Conservation (phyloP, 164 flowering plant species). For the Chimonanthus salicifolius region DNA sequence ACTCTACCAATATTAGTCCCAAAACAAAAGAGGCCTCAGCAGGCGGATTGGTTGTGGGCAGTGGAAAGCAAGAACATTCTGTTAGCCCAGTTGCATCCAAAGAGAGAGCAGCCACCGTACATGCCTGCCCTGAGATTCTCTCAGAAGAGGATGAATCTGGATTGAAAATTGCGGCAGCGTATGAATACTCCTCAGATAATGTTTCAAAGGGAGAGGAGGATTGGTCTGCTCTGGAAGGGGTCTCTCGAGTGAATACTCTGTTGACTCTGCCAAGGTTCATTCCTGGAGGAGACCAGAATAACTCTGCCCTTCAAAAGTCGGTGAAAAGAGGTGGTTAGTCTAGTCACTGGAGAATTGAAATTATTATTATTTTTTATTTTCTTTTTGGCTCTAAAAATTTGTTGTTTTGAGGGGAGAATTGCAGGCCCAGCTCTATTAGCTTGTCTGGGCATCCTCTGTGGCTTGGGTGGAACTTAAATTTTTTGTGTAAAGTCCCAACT, state of each 20-base stretch:
- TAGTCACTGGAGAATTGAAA: not conserved
- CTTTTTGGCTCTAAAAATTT: not conserved
- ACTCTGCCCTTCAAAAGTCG: conserved; percentile 23
- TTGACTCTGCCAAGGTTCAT: conserved; percentile 73
- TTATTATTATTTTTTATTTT: not conserved
- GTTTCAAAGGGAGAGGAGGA: conserved; percentile 30
- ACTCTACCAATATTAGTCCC: not conserved
- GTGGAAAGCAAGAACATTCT: conserved; percentile 22
- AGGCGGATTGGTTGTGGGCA: conserved; percentile 8
- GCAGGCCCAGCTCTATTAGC: conserved; percentile 52
- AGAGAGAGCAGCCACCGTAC: conserved; percentile 38
- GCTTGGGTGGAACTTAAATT: not conserved
- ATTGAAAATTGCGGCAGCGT: conserved; percentile 6
- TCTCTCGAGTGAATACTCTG: conserved; percentile 76
- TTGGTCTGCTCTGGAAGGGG: conserved; percentile 92
- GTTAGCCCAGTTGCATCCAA: conserved; percentile 18
- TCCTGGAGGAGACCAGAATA: conserved; percentile 35
- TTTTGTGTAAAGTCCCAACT: not conserved
- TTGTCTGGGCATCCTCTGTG: conserved; percentile 33
- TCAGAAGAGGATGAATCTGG: conserved; percentile 27
- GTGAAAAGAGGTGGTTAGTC: not conserved
- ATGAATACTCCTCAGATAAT: not conserved
- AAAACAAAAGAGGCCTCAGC: not conserved
- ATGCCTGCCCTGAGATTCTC: conserved; percentile 25
- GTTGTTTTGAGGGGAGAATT: conserved; percentile 31